Base-by-base conservation (phyloP, 208 protist genomes). In the Acanthamoeba lenticulata region DNA sequence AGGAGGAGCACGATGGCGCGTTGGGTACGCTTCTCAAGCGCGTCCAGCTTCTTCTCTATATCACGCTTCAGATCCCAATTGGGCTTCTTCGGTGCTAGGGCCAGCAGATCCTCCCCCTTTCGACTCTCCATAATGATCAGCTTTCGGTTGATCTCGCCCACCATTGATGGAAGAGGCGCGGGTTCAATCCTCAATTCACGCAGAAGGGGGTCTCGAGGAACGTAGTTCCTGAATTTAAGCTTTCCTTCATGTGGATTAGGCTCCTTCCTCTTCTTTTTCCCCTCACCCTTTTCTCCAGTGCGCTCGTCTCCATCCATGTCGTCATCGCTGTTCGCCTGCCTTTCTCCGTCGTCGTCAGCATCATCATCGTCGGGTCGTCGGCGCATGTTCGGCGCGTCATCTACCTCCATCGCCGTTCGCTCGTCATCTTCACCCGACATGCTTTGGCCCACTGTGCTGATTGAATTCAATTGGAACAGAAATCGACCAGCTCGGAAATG, bases 31-130 rank as follows among this genome's bases (percentile, higher is more conserved):
- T 95, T 95, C 27, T 97, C 94, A 27, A 97, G 93, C 32, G 94
- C 95, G 2, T 52, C 65, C 32, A 97, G 34, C 69, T 96, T 95
- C 55, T 94, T 95, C 55, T 89, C 89, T 11, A 96, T 42, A 65
- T 97, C 96, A 57, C 96, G 86, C 79, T 97, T 96, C 55, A 97
- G 69, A 62, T 97, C 96, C 95, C 95, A 97, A 77, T 97, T 97
- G 5, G 92, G 55, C 57, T 97, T 97, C 81, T 95, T 97, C 21
- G 96, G 95, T 13, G 94, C 52, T 17, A 97, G 60, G 79, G 62
- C 79, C 5, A 94, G 79, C 60, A 94, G 36, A 44, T 67, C 86
- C 55, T 92, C 86, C 2, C 47, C 79, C 29, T 32, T 11, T 36
- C 44, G 72, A 27, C 27, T 34, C 24, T 65, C 60, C 42, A 92